Percentiles rank a stretch among this genome's conserved stretches.
phyloP scores from a whole-genome alignment of 106 monocot genomes.

The Dendrobium chrysotoxum region DNA sequence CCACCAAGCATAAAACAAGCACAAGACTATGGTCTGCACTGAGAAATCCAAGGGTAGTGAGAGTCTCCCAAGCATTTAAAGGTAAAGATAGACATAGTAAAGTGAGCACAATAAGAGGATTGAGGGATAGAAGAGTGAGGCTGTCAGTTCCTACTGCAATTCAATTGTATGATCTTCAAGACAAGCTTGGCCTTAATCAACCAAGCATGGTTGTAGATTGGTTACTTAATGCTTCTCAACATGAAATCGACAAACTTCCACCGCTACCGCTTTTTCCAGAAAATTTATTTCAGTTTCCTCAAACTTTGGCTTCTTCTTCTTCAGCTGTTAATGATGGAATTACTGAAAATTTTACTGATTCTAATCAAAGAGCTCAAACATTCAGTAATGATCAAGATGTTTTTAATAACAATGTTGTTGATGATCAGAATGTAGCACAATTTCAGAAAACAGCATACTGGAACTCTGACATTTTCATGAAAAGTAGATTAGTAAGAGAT shows the following conservation, averaged over 20 bases:
- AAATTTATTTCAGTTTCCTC: background rate
- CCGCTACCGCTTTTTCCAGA: constrained; percentile 19
- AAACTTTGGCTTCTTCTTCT: background rate
- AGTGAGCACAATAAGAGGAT: constrained; percentile 60
- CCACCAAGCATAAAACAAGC: constrained; percentile 21
- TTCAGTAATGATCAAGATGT: background rate
- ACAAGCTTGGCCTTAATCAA: constrained; percentile 66
- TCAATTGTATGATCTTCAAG: constrained; percentile 86
- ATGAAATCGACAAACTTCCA: constrained; percentile 70
- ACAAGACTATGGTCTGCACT: constrained; percentile 34
- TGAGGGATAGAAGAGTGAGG: constrained; percentile 61
- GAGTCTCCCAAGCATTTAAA: constrained; percentile 56
- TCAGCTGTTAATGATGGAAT: background rate
- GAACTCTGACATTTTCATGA: background rate
- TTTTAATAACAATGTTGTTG: background rate
- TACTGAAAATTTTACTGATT: background rate
- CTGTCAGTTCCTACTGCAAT: constrained; percentile 80
- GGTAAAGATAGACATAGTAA: constrained; percentile 89
- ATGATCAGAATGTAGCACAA: background rate
- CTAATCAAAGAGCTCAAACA: background rate
- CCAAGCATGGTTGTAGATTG: constrained; percentile 88
- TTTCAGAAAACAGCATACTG: background rate
- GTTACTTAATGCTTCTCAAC: constrained; percentile 39
- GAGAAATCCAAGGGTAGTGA: constrained; percentile 51
- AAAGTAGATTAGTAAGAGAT: too few relatives aligned